Evolutionary conservation across 768 basidiomycete species (phyloP), one percentile per base, ranked within the genome.

Genomic region (Rhodotorula kratochvilovae): DNA sequence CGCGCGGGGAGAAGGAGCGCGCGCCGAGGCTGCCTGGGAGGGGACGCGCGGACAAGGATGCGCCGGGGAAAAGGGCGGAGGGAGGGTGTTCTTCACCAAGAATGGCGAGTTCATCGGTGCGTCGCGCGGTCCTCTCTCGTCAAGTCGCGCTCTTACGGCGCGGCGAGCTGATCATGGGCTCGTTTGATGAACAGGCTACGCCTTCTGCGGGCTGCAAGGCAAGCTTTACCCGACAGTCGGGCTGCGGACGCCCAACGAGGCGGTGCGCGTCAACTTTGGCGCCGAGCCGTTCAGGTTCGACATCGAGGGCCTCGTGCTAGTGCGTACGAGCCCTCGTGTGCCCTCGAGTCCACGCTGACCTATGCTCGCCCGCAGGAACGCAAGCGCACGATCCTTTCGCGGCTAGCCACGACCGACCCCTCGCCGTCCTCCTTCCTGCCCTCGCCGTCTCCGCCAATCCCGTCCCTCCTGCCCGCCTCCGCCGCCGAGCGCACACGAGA

Each of bases 141-240:
- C 29, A 8, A 46, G 46, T 29, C 39, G 27, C n/a, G n/a, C n/a
- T n/a, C n/a, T n/a, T n/a, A n/a, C 2, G 1, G 2, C 33, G 5
- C 2, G 16, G 39, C 39, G 39, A 13, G 39, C 54, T 43, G 31
- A 36, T 39, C 11, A 7, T 59, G 27, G 27, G 48, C 43, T 3
- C 39, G 23, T 10, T 25, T 7, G 6, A 19, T 3, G 13, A 68
- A 61, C n/a, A n/a, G 76, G 75, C 7, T 78, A 76, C 61, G 76
- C 74, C 0, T 75, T 72, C 42, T 73, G 53, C 25, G 48, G 53
- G 43, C 85, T 85, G 76, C 84, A 84, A 61, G 82, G 83, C 56
- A 86, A 88, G 33, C 79, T 96, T 35, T 92, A 88, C 78, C 94
- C 95, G 5, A 87, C 90, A n/a, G 85, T 96, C 67, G 94, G 93